These are phyloP conservation scores for Stenogyne calaminthoides DNA, from an alignment of 305 asterid species.

Conservation along the genomic window DNA sequence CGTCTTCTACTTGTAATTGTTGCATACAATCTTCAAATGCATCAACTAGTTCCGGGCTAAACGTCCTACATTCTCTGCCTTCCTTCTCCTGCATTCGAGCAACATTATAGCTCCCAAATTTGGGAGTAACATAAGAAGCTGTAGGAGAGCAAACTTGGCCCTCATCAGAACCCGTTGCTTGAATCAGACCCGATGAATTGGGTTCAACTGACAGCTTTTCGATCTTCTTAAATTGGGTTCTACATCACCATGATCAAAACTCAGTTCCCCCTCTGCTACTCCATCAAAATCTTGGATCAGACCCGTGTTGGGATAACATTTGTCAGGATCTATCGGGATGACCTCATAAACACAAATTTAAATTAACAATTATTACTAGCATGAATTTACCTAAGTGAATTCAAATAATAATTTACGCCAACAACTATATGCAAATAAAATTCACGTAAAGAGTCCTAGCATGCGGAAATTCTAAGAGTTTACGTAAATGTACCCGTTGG, in stretches of 20 bases:
- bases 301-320: no score
- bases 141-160: conserved; percentile 43
- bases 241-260: background rate
- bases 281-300: background rate
- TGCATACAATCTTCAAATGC: conserved; percentile 55
- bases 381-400: no score
- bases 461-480: no score
- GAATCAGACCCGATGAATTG: no score
- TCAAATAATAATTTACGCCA: no score
- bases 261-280: conserved; percentile 4
- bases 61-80: background rate
- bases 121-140: conserved; percentile 44
- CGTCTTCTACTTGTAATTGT: conserved; percentile 48
- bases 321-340: no score
- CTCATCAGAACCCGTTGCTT: conserved; percentile 34
- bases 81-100: background rate
- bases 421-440: no score
- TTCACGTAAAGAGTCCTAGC: no score
- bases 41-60: conserved; percentile 47
- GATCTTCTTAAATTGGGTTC: conserved; percentile 33
- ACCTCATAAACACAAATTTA: no score
- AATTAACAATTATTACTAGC: no score
- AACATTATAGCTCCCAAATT: conserved; percentile 50
- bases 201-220: conserved; percentile 38
- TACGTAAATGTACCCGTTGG: no score